Evolutionary conservation across 352 stramenopile genomes (phyloP).

Genomic region (Phytophthora pseudosyringae): DNA sequence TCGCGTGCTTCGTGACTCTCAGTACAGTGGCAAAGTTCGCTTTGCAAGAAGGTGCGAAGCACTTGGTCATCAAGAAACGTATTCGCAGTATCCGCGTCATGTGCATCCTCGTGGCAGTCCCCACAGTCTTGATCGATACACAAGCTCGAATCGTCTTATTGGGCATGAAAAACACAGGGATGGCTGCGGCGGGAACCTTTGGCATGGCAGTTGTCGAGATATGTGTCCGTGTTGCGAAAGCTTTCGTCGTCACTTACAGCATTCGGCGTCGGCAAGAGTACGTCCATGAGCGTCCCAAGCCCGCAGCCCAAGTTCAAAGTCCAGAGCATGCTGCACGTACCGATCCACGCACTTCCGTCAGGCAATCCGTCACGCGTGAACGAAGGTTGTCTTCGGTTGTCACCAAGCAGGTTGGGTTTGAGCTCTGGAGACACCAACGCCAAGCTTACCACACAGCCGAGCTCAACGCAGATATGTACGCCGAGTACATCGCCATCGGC

Average conservation of each 20-base stretch:
- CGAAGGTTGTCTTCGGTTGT: constrained; percentile 12
- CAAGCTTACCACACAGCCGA: constrained; percentile 36
- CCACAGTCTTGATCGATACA: constrained; percentile 55
- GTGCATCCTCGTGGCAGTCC: constrained; percentile 42
- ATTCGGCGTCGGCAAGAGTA: constrained; percentile 32
- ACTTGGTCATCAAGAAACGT: constrained; percentile 31
- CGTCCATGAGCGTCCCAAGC: constrained; percentile 9
- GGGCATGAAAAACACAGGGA: constrained; percentile 27
- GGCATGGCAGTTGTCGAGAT: constrained; percentile 45
- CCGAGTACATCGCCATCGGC: constrained; percentile 55
- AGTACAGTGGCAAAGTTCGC: constrained; percentile 44
- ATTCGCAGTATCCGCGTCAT: constrained; percentile 50
- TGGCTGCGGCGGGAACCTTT: constrained; percentile 36
- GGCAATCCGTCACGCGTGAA: constrained; percentile 6
- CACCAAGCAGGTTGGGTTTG: constrained; percentile 25
- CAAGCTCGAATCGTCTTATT: constrained; percentile 49
- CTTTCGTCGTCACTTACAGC: constrained; percentile 25
- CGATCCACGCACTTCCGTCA: constrained; percentile 8
- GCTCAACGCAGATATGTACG: constrained; percentile 44
- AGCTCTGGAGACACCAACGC: constrained; percentile 28
- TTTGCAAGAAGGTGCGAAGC: constrained; percentile 42
- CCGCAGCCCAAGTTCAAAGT: constrained; percentile 1
- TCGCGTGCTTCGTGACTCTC: constrained; percentile 28
- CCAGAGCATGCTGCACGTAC: background rate
- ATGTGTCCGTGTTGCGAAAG: constrained; percentile 32